Conservation (phyloP, 140 eudicot genomes). For the Erigeron philadelphicus region DNA sequence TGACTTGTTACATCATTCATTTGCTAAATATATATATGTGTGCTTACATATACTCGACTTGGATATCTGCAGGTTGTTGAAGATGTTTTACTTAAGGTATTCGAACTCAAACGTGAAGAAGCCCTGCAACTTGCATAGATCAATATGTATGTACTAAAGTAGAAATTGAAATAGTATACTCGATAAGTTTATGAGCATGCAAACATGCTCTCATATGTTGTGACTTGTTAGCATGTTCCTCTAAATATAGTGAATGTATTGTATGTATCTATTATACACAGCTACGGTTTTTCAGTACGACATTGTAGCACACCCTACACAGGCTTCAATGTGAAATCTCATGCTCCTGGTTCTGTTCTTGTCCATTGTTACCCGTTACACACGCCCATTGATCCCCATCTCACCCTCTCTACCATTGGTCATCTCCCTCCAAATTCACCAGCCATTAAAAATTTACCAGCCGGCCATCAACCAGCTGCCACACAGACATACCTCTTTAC, state of each 20-base stretch:
- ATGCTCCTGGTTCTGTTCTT: neutral
- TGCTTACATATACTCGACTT: neutral
- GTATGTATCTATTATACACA: neutral
- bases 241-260: slow-evolving; percentile 9
- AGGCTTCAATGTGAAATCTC: neutral
- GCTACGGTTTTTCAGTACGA: neutral
- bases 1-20: neutral
- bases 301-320: neutral
- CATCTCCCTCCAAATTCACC: too few species aligned
- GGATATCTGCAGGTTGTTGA: slow-evolving; percentile 66
- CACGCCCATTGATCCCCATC: too few species aligned
- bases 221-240: slow-evolving; percentile 8
- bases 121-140: slow-evolving; percentile 53
- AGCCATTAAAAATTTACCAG: too few species aligned
- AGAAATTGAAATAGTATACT: slow-evolving; percentile 11
- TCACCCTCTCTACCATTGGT: too few species aligned
- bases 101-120: slow-evolving; percentile 77
- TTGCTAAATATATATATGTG: neutral
- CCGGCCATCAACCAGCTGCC: too few species aligned
- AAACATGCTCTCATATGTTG: neutral
- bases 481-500: too few species aligned
- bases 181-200: slow-evolving; percentile 10
- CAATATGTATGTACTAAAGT: neutral
- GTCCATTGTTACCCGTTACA: too few species aligned
- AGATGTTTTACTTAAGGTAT: slow-evolving; percentile 68